Percentiles rank a stretch among this genome's conserved stretches.
These are phyloP conservation scores for Amanita inopinata DNA, from an alignment of 768 basidiomycete species.

Conservation along the genomic window DNA sequence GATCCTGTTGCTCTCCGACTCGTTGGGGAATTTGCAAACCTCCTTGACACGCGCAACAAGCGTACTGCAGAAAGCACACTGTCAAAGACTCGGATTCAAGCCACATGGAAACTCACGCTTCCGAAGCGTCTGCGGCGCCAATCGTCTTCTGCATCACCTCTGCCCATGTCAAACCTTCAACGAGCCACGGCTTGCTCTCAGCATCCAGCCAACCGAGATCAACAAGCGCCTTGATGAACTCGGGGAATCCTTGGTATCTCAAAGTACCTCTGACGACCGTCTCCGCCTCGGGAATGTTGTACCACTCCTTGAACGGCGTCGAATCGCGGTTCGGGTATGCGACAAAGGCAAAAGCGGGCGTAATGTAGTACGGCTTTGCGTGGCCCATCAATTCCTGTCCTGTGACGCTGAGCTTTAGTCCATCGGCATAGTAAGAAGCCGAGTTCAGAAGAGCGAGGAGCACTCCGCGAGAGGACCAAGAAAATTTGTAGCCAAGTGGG, in stretches of 20 bases:
- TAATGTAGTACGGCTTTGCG: slow-evolving; percentile 91
- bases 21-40: slow-evolving; percentile 64
- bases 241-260: slow-evolving; percentile 94
- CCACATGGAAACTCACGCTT: slow-evolving; percentile 39
- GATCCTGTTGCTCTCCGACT: slow-evolving; percentile 64
- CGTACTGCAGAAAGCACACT: slow-evolving; percentile 31
- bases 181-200: slow-evolving; percentile 67
- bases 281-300: slow-evolving; percentile 89
- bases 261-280: slow-evolving; percentile 89
- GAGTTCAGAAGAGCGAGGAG: slow-evolving; percentile 90
- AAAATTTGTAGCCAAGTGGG: slow-evolving; percentile 98
- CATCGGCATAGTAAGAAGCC: slow-evolving; percentile 67
- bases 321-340: slow-evolving; percentile 97
- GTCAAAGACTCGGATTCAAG: slow-evolving; percentile 8
- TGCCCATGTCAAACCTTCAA: slow-evolving; percentile 68
- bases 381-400: slow-evolving; percentile 83
- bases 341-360: slow-evolving; percentile 92
- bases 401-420: slow-evolving; percentile 53
- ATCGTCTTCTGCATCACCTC: slow-evolving; percentile 71
- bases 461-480: slow-evolving; percentile 95
- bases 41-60: slow-evolving; percentile 64
- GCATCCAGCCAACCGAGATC: slow-evolving; percentile 82
- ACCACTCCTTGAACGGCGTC: slow-evolving; percentile 81
- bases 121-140: slow-evolving; percentile 55
- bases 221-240: slow-evolving; percentile 84